Percentiles rank a stretch among this genome's conserved stretches.
phyloP scores from a whole-genome alignment of 2,329 filamentous ascomycete genomes.

The Metarhizium anisopliae region DNA sequence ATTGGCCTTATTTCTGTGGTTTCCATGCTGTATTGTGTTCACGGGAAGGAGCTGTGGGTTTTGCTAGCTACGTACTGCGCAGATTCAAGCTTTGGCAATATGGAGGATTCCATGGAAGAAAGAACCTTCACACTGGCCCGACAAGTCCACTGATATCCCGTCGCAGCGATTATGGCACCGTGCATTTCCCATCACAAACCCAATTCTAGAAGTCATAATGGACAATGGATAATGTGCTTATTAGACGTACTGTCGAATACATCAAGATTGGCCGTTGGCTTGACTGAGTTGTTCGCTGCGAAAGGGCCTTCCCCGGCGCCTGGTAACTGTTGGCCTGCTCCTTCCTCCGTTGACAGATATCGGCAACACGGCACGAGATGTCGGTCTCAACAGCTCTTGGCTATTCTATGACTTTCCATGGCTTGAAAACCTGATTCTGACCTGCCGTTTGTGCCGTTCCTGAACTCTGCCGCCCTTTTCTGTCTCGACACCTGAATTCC shows the following conservation, averaged over 20 bases:
- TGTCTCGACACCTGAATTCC: not conserved
- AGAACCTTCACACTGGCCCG: not conserved
- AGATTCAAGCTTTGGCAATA: not conserved
- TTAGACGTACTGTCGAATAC: not conserved
- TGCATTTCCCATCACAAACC: not conserved
- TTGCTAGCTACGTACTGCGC: not conserved
- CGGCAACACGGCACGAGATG: not conserved
- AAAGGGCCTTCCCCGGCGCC: slow-evolving; percentile 5
- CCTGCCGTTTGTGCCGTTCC: not conserved
- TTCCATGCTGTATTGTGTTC: not conserved
- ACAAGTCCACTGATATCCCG: not conserved
- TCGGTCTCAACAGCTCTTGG: not conserved
- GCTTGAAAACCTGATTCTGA: not conserved
- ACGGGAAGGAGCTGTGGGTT: not conserved
- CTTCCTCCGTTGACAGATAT: slow-evolving; percentile 7
- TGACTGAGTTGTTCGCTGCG: not conserved
- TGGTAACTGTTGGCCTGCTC: slow-evolving; percentile 3
- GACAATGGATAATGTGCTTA: not conserved
- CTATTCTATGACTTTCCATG: not conserved
- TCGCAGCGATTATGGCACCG: not conserved
- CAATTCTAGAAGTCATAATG: not conserved
- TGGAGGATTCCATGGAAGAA: not conserved
- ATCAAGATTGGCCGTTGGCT: not conserved
- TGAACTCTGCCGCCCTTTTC: not conserved
- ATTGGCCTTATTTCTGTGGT: not conserved